Evolutionary conservation across 495 filamentous ascomycete species (phyloP).

Genomic region (Aspergillus sparsus): DNA sequence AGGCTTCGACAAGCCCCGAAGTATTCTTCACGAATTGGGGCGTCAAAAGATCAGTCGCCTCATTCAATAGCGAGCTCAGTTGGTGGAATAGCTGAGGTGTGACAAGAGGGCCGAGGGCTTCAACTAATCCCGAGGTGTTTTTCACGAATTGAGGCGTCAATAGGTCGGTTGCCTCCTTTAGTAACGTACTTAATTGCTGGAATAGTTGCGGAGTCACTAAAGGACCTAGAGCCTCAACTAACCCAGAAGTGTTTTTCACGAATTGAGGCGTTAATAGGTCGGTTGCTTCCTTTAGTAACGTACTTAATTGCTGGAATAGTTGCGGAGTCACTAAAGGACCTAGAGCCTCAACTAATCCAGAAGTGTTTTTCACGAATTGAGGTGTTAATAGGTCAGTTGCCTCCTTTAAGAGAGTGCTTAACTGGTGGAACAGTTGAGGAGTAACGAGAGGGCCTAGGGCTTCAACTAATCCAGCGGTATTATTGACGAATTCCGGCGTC

Average conservation of each 20-base stretch:
- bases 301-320: slow-evolving; percentile 39
- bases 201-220: slow-evolving; percentile 40
- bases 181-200: slow-evolving; percentile 39
- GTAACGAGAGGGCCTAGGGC: slow-evolving; percentile 38
- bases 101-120: slow-evolving; percentile 33
- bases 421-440: no score
- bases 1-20: slow-evolving; percentile 35
- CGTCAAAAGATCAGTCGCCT: slow-evolving; percentile 36
- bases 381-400: slow-evolving; percentile 35
- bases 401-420: slow-evolving; percentile 39
- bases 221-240: slow-evolving; percentile 27
- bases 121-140: slow-evolving; percentile 38
- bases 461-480: slow-evolving; percentile 37
- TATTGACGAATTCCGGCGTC: slow-evolving; percentile 32
- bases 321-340: slow-evolving; percentile 36
- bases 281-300: slow-evolving; percentile 45
- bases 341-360: slow-evolving; percentile 34
- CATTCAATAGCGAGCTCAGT: slow-evolving; percentile 32
- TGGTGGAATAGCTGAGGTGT: slow-evolving; percentile 24
- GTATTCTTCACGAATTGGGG: slow-evolving; percentile 42
- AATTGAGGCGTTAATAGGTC: slow-evolving; percentile 44
- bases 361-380: slow-evolving; percentile 42
- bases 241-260: slow-evolving; percentile 39
- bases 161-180: slow-evolving; percentile 40
- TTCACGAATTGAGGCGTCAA: slow-evolving; percentile 33